These are phyloP conservation scores for Fusarium chlamydosporum DNA, from an alignment of 2,329 filamentous ascomycete species.

Conservation along the genomic window DNA sequence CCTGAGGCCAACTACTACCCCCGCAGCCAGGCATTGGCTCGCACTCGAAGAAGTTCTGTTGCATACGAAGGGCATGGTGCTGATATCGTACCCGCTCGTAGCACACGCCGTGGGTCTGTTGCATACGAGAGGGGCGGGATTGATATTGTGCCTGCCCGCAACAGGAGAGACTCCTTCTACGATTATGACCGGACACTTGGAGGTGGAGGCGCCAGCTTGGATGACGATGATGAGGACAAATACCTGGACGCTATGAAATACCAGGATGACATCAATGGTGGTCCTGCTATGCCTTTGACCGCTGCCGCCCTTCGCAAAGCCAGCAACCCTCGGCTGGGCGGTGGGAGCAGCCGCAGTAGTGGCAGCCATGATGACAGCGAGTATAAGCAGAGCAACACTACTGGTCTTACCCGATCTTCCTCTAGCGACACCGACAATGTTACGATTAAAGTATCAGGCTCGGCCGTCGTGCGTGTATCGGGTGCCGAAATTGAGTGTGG, in stretches of 20 bases:
- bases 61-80: conserved; percentile 58
- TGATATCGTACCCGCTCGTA: conserved; percentile 55
- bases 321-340: conserved; percentile 59
- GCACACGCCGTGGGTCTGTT: conserved; percentile 53
- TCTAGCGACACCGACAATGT: conserved; percentile 69
- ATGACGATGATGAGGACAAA: conserved; percentile 55
- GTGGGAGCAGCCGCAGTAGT: conserved; percentile 67
- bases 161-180: conserved; percentile 60
- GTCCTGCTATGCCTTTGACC: conserved; percentile 64
- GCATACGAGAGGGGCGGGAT: conserved; percentile 58
- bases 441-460: conserved; percentile 72
- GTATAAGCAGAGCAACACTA: conserved; percentile 72
- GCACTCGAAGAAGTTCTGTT: conserved; percentile 55
- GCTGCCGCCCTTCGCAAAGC: conserved; percentile 68
- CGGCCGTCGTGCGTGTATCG: conserved; percentile 68
- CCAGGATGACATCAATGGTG: conserved; percentile 67
- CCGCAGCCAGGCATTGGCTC: conserved; percentile 51
- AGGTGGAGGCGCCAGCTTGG: conserved; percentile 53
- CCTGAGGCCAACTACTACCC: conserved; percentile 55
- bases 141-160: conserved; percentile 54
- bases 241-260: conserved; percentile 61
- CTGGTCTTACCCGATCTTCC: conserved; percentile 69
- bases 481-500: conserved; percentile 71
- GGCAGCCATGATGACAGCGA: conserved; percentile 76
- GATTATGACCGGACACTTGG: conserved; percentile 55